Conservation (phyloP, 495 filamentous ascomycete genomes). For the Talaromyces nanjingensis region DNA sequence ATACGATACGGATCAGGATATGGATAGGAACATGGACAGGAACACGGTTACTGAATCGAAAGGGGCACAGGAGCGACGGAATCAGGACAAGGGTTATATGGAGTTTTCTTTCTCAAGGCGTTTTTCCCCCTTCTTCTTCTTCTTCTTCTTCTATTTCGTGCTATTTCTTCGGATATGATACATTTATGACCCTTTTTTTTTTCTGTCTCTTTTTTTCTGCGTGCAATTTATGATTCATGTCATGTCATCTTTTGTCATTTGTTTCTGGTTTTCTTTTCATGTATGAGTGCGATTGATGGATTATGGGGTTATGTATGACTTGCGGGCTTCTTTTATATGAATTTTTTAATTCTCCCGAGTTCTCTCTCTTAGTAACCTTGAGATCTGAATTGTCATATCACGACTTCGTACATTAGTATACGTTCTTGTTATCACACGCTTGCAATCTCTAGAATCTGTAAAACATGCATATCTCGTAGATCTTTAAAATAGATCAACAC, state of each 20-base stretch:
- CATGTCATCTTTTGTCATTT: background rate
- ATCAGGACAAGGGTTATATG: background rate
- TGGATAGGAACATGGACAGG: background rate
- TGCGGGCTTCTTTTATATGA: background rate
- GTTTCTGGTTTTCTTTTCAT: background rate
- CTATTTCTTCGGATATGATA: background rate
- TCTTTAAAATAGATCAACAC: conserved; percentile 46
- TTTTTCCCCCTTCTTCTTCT: background rate
- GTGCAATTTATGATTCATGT: background rate
- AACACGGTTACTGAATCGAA: background rate
- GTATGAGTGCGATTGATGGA: background rate
- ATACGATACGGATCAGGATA: background rate
- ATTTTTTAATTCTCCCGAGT: background rate
- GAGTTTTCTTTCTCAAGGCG: background rate
- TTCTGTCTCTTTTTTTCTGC: background rate
- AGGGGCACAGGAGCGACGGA: background rate
- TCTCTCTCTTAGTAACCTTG: background rate
- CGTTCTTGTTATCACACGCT: background rate
- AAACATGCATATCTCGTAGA: background rate
- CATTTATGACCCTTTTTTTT: background rate
- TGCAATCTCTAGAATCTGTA: background rate
- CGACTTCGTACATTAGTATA: background rate
- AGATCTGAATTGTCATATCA: too few species aligned
- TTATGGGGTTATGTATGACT: background rate
- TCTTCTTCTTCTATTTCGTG: background rate